Evolutionary conservation across 768 basidiomycete genomes (phyloP), one percentile per base, ranked within the genome.

Genomic region (Tricholoma bakamatsutake): DNA sequence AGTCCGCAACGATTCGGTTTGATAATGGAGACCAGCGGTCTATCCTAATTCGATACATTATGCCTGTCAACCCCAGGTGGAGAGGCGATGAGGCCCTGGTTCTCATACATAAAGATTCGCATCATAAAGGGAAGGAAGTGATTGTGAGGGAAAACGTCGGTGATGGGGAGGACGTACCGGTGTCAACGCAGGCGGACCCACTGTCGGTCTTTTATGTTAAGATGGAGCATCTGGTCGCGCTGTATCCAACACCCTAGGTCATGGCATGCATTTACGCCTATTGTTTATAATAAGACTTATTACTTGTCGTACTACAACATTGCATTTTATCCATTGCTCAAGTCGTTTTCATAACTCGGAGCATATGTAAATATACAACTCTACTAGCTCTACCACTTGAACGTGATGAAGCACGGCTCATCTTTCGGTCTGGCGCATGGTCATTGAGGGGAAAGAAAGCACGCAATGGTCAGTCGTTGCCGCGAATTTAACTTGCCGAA

Each of bases 31-130:
- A 68, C 28, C 67, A 72, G 24, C 66, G 66, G 7, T 61, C 68
- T 15, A 71, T 78, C 18, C 73, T 75, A 18, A 67, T 74, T 56
- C 66, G 63, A 43, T 79, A 77, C 53, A 67, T 82, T 24, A 64
- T 59, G 2, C 76, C 80, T 4, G 64, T 78, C 7, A 65, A 57
- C 12, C 80, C 81, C 0, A 55, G 59, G 1, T 53, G 60, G 11
- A 70, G 67, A 42, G 76, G 73, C 7, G 78, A 84, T 42, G 74
- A 73, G 37, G 85, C 82, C 5, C 57, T 87, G 40, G 73, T 76
- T 18, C 66, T 84, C 11, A 50, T 51, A 18, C 48, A 50, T 52
- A 71, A 73, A 5, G 83, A 81, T 1, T 55, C 62, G 17, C 57
- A 67, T 35, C 77, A 70, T 59, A 80, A 80, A 15, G 65, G 64